phyloP scores from a whole-genome alignment of 495 filamentous ascomycete genomes.

The Aspergillus mulundensis region DNA sequence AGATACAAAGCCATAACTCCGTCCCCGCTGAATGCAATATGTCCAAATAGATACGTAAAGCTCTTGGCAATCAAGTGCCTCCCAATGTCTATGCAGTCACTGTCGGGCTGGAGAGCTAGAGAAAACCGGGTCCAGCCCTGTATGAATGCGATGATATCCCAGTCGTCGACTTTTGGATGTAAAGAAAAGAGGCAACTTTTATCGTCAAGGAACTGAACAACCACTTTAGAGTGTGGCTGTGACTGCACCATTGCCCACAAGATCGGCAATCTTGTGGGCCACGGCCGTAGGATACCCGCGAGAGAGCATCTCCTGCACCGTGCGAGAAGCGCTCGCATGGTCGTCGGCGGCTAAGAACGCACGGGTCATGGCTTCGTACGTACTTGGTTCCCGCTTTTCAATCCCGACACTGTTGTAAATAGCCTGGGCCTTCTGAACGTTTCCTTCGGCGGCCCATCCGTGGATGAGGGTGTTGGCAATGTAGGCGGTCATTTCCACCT shows the following conservation, averaged over 20 bases:
- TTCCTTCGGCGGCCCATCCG: slow-evolving; percentile 84
- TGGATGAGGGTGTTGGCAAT: slow-evolving; percentile 99
- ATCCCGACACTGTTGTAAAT: slow-evolving; percentile 73
- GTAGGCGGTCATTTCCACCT: slow-evolving; percentile 88
- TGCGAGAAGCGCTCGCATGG: slow-evolving; percentile 62
- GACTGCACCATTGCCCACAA: slow-evolving; percentile 59
- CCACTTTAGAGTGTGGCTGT: slow-evolving; percentile 24
- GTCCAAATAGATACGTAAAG: slow-evolving; percentile 21
- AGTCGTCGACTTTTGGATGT: slow-evolving; percentile 18
- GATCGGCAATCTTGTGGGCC: slow-evolving; percentile 82
- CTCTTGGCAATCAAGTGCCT: slow-evolving; percentile 26
- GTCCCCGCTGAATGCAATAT: slow-evolving; percentile 34
- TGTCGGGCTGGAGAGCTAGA: slow-evolving; percentile 25
- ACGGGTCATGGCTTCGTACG: slow-evolving; percentile 98
- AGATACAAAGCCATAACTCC: slow-evolving; percentile 29
- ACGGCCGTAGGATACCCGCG: slow-evolving; percentile 90
- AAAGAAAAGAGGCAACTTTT: slow-evolving; percentile 17
- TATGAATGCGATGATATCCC: slow-evolving; percentile 25
- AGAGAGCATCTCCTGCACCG: slow-evolving; percentile 86
- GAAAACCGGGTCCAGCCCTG: slow-evolving; percentile 41
- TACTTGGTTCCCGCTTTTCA: slow-evolving; percentile 86
- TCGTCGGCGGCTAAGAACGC: slow-evolving; percentile 85
- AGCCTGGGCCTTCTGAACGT: slow-evolving; percentile 70
- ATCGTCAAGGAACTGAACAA: slow-evolving; percentile 1
- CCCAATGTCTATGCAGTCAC: slow-evolving; percentile 26